phyloP scores from a whole-genome alignment of 352 stramenopile species.

The Phytophthora sp. region DNA sequence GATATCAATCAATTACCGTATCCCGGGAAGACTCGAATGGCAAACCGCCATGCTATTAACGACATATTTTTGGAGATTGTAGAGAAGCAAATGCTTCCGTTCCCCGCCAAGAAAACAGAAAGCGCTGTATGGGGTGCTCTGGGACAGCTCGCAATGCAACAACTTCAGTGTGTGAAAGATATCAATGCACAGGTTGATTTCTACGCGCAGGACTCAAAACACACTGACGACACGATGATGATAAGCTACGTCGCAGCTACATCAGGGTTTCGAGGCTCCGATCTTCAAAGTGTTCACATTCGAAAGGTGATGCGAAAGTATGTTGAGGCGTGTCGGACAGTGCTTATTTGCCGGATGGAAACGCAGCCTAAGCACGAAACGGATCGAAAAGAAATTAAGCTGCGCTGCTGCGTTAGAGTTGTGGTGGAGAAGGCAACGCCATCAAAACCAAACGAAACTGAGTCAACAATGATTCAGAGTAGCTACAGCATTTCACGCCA shows the following conservation, averaged over 20 bases:
- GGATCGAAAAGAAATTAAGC: neutral
- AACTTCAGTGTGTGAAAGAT: conserved; percentile 12
- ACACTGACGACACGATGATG: conserved; percentile 13
- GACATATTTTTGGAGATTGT: conserved; percentile 31
- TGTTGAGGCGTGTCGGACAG: conserved; percentile 2
- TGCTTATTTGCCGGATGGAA: conserved; percentile 16
- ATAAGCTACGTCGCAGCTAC: conserved; percentile 4
- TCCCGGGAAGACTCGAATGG: conserved; percentile 10
- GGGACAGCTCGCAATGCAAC: conserved; percentile 10
- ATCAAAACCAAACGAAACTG: neutral
- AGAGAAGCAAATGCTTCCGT: conserved; percentile 24
- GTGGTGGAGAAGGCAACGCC: conserved; percentile 2
- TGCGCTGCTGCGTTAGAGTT: neutral
- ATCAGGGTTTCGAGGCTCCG: neutral
- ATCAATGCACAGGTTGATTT: conserved; percentile 15
- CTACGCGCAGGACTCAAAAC: conserved; percentile 1
- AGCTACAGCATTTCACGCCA: conserved; percentile 11
- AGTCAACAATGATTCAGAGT: conserved; percentile 8
- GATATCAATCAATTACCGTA: conserved; percentile 11
- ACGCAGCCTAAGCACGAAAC: neutral
- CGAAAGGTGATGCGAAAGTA: conserved; percentile 20
- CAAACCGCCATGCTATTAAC: conserved; percentile 8
- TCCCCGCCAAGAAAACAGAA: conserved; percentile 5
- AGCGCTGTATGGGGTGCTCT: conserved; percentile 8
- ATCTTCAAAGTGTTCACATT: neutral